These are phyloP conservation scores for Paxillus involutus DNA, from an alignment of 768 basidiomycete species.

Conservation along the genomic window DNA sequence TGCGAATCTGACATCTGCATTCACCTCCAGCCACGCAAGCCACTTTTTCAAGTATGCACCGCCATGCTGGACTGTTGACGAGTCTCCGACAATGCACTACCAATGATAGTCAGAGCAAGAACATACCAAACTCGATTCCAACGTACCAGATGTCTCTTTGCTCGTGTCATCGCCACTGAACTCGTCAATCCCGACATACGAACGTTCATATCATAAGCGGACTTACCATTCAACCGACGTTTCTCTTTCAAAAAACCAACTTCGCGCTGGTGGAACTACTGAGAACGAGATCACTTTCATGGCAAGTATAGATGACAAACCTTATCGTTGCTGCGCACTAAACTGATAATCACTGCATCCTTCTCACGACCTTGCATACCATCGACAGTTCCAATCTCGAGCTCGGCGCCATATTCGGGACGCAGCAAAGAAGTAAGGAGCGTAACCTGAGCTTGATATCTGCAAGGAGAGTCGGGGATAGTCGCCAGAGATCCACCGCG, in stretches of 20 bases:
- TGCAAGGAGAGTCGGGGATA: slow-evolving; percentile 22
- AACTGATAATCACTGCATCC: slow-evolving; percentile 87
- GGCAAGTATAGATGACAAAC: slow-evolving; percentile 33
- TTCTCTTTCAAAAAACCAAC: slow-evolving; percentile 96
- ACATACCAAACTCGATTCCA: neutral
- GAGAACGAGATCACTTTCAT: slow-evolving; percentile 2
- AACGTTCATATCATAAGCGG: neutral
- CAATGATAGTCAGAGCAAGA: neutral
- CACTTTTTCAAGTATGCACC: slow-evolving; percentile 83
- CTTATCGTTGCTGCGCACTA: slow-evolving; percentile 90
- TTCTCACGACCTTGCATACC: slow-evolving; percentile 98
- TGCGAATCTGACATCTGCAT: slow-evolving; percentile 89
- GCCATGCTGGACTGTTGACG: slow-evolving; percentile 85
- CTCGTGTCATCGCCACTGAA: slow-evolving; percentile 88
- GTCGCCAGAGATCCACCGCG: neutral
- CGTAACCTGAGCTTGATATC: slow-evolving; percentile 94
- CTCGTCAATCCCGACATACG: neutral
- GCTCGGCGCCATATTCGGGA: slow-evolving; percentile 58
- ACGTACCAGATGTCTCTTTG: slow-evolving; percentile 82
- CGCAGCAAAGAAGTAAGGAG: slow-evolving; percentile 77
- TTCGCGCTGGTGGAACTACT: slow-evolving; percentile 54
- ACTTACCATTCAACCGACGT: slow-evolving; percentile 80
- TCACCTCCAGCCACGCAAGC: slow-evolving; percentile 86
- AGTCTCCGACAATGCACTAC: slow-evolving; percentile 93
- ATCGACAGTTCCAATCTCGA: slow-evolving; percentile 95